Percentiles rank a stretch among this genome's conserved stretches.
Evolutionary conservation across 1,284 basidiomycete genomes (phyloP).

Genomic region (Grifola frondosa): DNA sequence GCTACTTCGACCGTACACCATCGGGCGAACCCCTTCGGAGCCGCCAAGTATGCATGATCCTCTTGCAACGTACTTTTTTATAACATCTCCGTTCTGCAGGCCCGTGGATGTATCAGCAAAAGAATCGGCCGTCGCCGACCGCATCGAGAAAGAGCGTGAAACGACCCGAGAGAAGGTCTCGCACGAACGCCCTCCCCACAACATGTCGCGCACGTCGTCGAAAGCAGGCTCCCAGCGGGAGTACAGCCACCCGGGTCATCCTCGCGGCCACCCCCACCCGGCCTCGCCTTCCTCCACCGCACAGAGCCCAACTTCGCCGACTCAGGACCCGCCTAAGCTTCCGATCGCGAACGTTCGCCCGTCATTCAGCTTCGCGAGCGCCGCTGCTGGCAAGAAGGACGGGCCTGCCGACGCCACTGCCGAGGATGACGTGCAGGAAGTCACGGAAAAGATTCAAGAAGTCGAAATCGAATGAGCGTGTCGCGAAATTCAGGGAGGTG

Average conservation of each 20-base stretch:
- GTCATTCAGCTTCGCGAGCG: conserved; percentile 69
- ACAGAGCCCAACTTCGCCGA: conserved; percentile 32
- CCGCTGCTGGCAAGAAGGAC: conserved; percentile 35
- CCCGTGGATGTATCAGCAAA: conserved; percentile 82
- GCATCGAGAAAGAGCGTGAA: conserved; percentile 67
- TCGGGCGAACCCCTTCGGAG: conserved; percentile 81
- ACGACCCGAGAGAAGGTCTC: conserved; percentile 25
- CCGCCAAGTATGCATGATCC: conserved; percentile 60
- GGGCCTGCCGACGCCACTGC: conserved; percentile 21
- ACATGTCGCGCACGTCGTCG: conserved; percentile 73
- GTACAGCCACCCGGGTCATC: too few species aligned
- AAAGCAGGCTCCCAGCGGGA: conserved; percentile 58
- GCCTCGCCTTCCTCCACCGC: conserved; percentile 39
- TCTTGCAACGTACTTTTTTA: conserved; percentile 1
- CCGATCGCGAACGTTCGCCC: conserved; percentile 49
- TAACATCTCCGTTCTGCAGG: conserved; percentile 38
- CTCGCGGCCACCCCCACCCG: conserved; percentile 19
- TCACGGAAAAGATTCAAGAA: conserved; percentile 42
- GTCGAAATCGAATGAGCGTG: conserved; percentile 35
- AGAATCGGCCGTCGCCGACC: conserved; percentile 74
- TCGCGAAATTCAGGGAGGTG: conserved; percentile 10
- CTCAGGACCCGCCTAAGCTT: conserved; percentile 31
- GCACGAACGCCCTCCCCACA: conserved; percentile 52
- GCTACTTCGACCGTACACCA: conserved; percentile 41
- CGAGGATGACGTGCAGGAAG: conserved; percentile 34